Evolutionary conservation across 345 rosid genomes (phyloP).

Genomic region (Sisymbrium irio): DNA sequence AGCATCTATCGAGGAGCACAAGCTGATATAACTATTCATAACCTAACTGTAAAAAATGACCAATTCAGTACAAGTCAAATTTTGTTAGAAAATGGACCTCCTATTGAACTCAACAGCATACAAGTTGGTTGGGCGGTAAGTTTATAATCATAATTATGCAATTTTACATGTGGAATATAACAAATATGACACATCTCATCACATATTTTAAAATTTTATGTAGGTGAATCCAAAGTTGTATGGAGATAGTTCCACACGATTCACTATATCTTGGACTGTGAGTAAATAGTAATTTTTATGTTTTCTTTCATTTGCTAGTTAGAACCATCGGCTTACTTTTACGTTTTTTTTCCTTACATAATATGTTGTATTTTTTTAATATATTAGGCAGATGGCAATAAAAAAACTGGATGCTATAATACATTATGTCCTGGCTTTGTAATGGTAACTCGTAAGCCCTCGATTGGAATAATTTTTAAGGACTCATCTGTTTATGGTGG

Average conservation of each 20-base stretch:
- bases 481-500: constrained; percentile 8
- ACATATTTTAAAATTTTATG: neutral
- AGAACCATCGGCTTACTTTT: neutral
- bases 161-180: neutral
- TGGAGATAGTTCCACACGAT: constrained; percentile 11
- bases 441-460: neutral
- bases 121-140: constrained; percentile 29
- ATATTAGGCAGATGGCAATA: constrained; percentile 4
- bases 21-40: constrained; percentile 20
- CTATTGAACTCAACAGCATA: neutral
- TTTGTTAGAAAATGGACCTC: constrained; percentile 27
- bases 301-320: neutral
- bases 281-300: neutral
- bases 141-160: neutral
- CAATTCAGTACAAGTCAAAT: constrained; percentile 15
- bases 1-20: constrained; percentile 14
- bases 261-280: constrained; percentile 31
- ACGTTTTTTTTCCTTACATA: no score
- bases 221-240: constrained; percentile 29
- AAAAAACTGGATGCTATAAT: constrained; percentile 13
- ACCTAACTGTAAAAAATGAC: neutral
- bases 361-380: neutral
- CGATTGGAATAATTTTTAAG: neutral
- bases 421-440: constrained; percentile 18
- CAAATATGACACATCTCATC: neutral